Evolutionary conservation across 1,284 basidiomycete genomes (phyloP).

Genomic region (Mycosarcoma mackinlayi): DNA sequence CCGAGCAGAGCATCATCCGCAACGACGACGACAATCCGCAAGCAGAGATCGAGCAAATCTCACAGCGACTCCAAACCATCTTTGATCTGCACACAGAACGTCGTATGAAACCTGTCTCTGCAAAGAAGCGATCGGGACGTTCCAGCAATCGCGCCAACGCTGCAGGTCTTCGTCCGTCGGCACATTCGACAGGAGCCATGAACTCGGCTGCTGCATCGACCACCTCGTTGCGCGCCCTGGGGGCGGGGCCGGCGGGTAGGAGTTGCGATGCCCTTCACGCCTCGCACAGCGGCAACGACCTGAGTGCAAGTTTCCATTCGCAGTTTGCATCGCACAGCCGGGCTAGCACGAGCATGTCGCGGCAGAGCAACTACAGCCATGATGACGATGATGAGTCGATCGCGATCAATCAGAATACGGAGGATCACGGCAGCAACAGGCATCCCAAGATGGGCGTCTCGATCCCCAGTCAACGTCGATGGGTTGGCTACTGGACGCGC

Average conservation of each 20-base stretch:
- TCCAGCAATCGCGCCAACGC: conserved; percentile 15
- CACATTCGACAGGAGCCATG: conserved; percentile 35
- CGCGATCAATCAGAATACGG: conserved; percentile 42
- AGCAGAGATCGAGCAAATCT: conserved; percentile 37
- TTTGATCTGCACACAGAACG: conserved; percentile 60
- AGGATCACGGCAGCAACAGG: conserved; percentile 28
- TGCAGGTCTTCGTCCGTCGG: conserved; percentile 31
- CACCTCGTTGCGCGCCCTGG: conserved; percentile 26
- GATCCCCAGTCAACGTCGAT: conserved; percentile 54
- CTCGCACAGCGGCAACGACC: conserved; percentile 13
- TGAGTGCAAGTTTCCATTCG: conserved; percentile 17
- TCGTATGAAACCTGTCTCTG: conserved; percentile 50
- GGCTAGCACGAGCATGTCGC: conserved; percentile 20
- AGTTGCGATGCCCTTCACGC: conserved; percentile 43
- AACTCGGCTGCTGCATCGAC: conserved; percentile 27
- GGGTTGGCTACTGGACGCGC: conserved; percentile 58
- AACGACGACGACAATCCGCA: conserved; percentile 42
- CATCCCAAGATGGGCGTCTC: conserved; percentile 54
- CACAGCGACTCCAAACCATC: conserved; percentile 49
- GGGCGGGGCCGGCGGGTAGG: conserved; percentile 33
- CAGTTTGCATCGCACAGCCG: conserved; percentile 18
- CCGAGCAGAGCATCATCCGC: conserved; percentile 46
- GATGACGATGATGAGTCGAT: conserved; percentile 19
- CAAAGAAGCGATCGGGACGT: conserved; percentile 3
- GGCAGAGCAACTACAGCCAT: not conserved